Evolutionary conservation across 1,139 yeast species (phyloP).

Genomic region (Yarrowia galli): DNA sequence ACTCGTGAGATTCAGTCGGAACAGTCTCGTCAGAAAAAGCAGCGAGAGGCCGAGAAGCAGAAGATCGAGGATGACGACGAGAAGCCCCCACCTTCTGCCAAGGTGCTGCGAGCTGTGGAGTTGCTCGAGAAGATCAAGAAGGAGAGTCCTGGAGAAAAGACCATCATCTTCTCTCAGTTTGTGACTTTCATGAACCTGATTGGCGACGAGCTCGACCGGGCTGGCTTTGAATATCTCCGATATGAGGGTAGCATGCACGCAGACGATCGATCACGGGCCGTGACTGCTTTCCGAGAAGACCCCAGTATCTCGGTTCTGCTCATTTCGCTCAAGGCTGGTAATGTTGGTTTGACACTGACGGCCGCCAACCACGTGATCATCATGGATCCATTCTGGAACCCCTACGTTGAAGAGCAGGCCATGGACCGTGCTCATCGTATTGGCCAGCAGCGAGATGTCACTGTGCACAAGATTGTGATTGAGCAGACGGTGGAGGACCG

Average conservation of each 20-base stretch:
- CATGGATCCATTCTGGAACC: slow-evolving; percentile 97
- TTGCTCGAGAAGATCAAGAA: slow-evolving; percentile 55
- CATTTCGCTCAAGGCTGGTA: slow-evolving; percentile 87
- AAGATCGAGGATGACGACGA: slow-evolving; percentile 3
- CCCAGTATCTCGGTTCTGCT: slow-evolving; percentile 62
- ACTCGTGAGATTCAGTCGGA: slow-evolving; percentile 15
- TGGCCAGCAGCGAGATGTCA: slow-evolving; percentile 81
- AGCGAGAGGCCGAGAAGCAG: slow-evolving; percentile 24
- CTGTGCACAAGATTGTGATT: slow-evolving; percentile 73
- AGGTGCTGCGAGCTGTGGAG: slow-evolving; percentile 60
- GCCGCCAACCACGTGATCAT: slow-evolving; percentile 92
- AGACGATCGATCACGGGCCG: slow-evolving; percentile 65
- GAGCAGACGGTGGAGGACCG: slow-evolving; percentile 82
- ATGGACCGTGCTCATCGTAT: slow-evolving; percentile 94
- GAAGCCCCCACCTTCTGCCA: slow-evolving; percentile 48
- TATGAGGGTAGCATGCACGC: slow-evolving; percentile 86
- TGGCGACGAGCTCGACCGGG: slow-evolving; percentile 60
- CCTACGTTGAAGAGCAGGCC: slow-evolving; percentile 94
- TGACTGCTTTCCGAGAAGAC: slow-evolving; percentile 69
- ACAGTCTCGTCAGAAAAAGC: slow-evolving; percentile 4
- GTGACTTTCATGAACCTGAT: slow-evolving; percentile 77
- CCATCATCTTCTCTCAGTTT: slow-evolving; percentile 86
- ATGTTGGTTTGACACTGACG: slow-evolving; percentile 88
- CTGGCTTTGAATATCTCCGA: slow-evolving; percentile 61
- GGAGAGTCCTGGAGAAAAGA: slow-evolving; percentile 63